phyloP scores from a whole-genome alignment of 139 green algal genomes.

The Chlorella sp. region DNA sequence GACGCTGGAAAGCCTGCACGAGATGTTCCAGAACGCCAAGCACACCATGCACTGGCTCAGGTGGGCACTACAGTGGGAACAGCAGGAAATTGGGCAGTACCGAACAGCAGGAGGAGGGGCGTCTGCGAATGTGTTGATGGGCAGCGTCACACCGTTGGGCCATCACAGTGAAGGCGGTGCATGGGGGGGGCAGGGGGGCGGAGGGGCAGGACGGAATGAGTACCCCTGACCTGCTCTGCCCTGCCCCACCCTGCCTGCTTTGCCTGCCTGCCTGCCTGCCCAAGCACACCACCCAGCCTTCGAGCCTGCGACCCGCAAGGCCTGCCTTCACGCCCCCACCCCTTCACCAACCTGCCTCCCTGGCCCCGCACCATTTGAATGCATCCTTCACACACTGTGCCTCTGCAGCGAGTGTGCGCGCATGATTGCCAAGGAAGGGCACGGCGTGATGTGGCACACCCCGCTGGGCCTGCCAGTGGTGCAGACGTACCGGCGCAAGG shows the following conservation, averaged over 20 bases:
- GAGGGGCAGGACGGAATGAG: no score
- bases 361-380: no score
- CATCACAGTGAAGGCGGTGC: no score
- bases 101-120: no score
- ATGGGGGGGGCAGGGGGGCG: no score
- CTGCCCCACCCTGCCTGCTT: neutral
- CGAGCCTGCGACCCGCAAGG: no score
- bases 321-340: no score
- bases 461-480: constrained; percentile 92
- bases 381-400: no score
- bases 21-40: constrained; percentile 87
- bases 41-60: constrained; percentile 93
- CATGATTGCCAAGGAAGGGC: constrained; percentile 57
- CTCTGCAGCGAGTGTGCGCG: constrained; percentile 64
- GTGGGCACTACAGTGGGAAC: neutral
- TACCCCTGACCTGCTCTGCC: neutral
- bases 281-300: neutral
- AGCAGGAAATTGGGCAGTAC: neutral
- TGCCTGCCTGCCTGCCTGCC: neutral
- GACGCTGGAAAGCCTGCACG: constrained; percentile 78
- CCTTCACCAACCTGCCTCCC: no score
- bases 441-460: constrained; percentile 84
- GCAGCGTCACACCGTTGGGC: no score
- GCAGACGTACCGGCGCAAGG: constrained; percentile 87
- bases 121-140: no score